These are phyloP conservation scores for Pachysolen tannophilus DNA, from an alignment of 805 yeast species.

Conservation along the genomic window DNA sequence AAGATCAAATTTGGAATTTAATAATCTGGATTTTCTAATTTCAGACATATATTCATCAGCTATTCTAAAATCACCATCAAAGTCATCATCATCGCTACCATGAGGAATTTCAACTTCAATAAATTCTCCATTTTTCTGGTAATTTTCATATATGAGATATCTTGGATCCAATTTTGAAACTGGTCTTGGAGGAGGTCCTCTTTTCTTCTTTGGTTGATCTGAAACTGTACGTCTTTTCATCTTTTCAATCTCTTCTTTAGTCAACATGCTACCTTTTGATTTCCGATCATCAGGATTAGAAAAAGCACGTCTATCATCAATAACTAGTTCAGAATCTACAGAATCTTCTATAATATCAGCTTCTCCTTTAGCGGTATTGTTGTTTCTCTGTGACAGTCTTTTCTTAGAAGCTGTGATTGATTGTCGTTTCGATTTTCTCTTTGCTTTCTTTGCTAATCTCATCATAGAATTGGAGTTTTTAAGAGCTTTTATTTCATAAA, in stretches of 20 bases:
- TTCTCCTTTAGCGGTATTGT: slow-evolving; percentile 27
- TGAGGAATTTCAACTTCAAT: slow-evolving; percentile 3
- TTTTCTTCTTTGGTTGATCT: slow-evolving; percentile 27
- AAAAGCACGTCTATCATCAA: slow-evolving; percentile 1
- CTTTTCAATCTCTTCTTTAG: slow-evolving; percentile 34
- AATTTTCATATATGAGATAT: slow-evolving; percentile 40
- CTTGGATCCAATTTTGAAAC: slow-evolving; percentile 51
- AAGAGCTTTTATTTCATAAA: slow-evolving; percentile 33
- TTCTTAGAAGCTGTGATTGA: slow-evolving; percentile 30
- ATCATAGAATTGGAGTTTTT: slow-evolving; percentile 30
- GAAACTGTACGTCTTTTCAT: slow-evolving; percentile 40
- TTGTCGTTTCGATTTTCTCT: slow-evolving; percentile 30
- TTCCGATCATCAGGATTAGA: slow-evolving; percentile 2
- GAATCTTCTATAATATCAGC: slow-evolving; percentile 14
- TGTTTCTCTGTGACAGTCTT: no score
- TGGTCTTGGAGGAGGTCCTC: slow-evolving; percentile 49
- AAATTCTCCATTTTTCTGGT: slow-evolving; percentile 12
- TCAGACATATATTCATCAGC: slow-evolving; percentile 36
- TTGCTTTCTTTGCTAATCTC: slow-evolving; percentile 32
- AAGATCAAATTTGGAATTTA: slow-evolving; percentile 32
- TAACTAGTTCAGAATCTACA: slow-evolving; percentile 10
- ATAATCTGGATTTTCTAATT: slow-evolving; percentile 33
- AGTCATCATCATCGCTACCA: slow-evolving; percentile 6
- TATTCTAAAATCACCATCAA: slow-evolving; percentile 12
- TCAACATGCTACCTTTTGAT: slow-evolving; percentile 26